phyloP scores from a whole-genome alignment of 176 grass and related monocot genomes.

The Pontederia crassipes region DNA sequence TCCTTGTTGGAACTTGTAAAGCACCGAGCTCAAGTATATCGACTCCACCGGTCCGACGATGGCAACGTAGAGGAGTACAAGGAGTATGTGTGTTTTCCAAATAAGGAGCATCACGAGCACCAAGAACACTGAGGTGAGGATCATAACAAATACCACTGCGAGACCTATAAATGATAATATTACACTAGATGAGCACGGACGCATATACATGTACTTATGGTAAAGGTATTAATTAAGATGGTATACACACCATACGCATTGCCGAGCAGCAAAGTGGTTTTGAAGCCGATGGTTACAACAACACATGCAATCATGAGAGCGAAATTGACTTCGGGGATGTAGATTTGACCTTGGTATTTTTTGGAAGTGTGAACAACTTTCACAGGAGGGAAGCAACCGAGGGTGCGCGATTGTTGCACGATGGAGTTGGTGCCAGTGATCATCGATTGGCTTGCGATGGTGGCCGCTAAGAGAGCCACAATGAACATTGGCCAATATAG shows the following conservation, averaged over 20 bases:
- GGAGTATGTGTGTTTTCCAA: background rate
- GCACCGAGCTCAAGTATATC: too few species aligned
- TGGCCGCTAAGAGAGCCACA: slow-evolving; percentile 50
- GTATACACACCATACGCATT: slow-evolving; percentile 47
- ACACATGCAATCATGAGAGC: slow-evolving; percentile 54
- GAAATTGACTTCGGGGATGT: slow-evolving; percentile 84
- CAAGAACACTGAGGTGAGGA: slow-evolving; percentile 37
- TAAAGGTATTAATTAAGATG: background rate
- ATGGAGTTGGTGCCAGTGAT: slow-evolving; percentile 58
- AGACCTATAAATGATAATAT: slow-evolving; percentile 28
- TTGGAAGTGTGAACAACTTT: slow-evolving; percentile 62
- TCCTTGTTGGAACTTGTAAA: too few species aligned
- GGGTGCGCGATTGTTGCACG: slow-evolving; percentile 61
- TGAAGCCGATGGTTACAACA: slow-evolving; percentile 49
- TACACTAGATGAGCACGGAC: background rate
- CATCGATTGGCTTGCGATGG: slow-evolving; percentile 89
- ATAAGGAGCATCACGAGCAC: slow-evolving; percentile 19
- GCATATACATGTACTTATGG: background rate
- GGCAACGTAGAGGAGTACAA: background rate
- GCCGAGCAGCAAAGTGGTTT: slow-evolving; percentile 47
- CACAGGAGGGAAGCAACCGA: slow-evolving; percentile 71
- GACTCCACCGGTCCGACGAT: background rate
- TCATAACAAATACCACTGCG: slow-evolving; percentile 55
- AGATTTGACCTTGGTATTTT: slow-evolving; percentile 67
- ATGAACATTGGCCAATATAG: slow-evolving; percentile 69